Evolutionary conservation across 352 stramenopile species (phyloP), one percentile per base, ranked within the genome.

Genomic region (Pythium brassicae): DNA sequence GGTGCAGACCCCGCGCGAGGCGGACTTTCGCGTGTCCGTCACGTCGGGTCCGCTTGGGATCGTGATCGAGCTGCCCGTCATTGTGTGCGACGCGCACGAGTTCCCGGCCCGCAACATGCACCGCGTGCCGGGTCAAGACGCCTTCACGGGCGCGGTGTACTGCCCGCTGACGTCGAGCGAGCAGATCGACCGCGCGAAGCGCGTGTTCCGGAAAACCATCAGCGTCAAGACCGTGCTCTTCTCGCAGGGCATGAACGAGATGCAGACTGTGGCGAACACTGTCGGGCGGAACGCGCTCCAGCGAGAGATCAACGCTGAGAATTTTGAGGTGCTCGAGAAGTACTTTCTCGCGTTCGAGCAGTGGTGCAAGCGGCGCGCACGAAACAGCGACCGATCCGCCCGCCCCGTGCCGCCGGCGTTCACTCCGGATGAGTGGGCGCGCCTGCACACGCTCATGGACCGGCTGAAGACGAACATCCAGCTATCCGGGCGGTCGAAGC

Each of bases 211-310:
- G 49, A 68, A 69, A 22, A 56, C 65, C 2, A 88, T 94, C 62
- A 57, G 50, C 8, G 73, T 94, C n/a, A 74, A 89, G 10, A 77
- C 85, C 4, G 72, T 94, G 22, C 63, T 94, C 10, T 94, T 94
- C 57, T 92, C 81, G 2, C 85, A 97, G 49, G 91, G 92, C 39
- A 85, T 98, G 70, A 98, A 98, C 72, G 92, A 97, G 62, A 92
- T 95, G 75, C 89, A 97, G 67, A 97, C 89, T 22, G 77, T 98
- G 8, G 87, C 87, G 3, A 98, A 98, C 57, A 89, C 87, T 0
- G 85, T 93, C 1, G 82, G 85, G 29, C 86, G 78, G 37, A 73
- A 82, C 19, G 68, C 75, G 43, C 53, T 94, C 26, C 85, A 94
- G 63, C 83, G 85, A 54, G 81, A 92, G 37, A 94, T 94, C 60